Percentiles rank a stretch among this genome's conserved stretches.
phyloP scores from a whole-genome alignment of 306 rosid species.

The Clitoria ternatea region DNA sequence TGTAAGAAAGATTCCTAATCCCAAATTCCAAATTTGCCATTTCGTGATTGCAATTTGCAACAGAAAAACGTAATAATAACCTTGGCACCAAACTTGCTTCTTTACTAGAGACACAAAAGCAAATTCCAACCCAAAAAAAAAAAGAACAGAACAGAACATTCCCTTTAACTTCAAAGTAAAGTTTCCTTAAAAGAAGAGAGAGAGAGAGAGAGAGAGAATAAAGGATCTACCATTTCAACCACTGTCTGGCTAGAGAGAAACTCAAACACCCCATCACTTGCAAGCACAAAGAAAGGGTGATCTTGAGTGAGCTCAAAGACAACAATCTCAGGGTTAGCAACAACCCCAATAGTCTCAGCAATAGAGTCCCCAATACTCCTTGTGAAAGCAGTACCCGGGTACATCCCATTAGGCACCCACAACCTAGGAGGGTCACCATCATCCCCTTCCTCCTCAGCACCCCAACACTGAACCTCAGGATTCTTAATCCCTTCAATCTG shows the following conservation, averaged over 20 bases:
- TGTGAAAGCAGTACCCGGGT: constrained; percentile 95
- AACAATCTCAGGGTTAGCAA: constrained; percentile 90
- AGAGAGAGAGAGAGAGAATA: constrained; percentile 4
- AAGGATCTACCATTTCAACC: constrained; percentile 53
- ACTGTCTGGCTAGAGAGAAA: constrained; percentile 93
- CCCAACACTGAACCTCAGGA: constrained; percentile 96
- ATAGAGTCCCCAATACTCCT: constrained; percentile 93
- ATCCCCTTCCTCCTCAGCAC: constrained; percentile 85
- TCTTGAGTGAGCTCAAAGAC: constrained; percentile 75
- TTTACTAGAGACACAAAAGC: constrained; percentile 21
- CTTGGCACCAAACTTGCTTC: constrained; percentile 22
- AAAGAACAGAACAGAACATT: constrained; percentile 12
- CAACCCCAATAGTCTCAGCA: constrained; percentile 95
- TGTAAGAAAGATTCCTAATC: background rate
- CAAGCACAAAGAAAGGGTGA: constrained; percentile 90
- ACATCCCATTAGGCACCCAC: constrained; percentile 98
- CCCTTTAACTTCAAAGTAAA: constrained; percentile 8
- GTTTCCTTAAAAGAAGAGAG: constrained; percentile 11
- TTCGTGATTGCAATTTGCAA: constrained; percentile 8
- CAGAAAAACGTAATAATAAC: constrained; percentile 18
- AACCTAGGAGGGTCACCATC: constrained; percentile 97
- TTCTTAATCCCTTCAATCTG: constrained; percentile 97
- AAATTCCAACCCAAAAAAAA: background rate
- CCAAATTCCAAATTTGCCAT: background rate
- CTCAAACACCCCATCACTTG: constrained; percentile 98